Evolutionary conservation across 257 asterid genomes (phyloP).

Genomic region (Solanum microdontum): DNA sequence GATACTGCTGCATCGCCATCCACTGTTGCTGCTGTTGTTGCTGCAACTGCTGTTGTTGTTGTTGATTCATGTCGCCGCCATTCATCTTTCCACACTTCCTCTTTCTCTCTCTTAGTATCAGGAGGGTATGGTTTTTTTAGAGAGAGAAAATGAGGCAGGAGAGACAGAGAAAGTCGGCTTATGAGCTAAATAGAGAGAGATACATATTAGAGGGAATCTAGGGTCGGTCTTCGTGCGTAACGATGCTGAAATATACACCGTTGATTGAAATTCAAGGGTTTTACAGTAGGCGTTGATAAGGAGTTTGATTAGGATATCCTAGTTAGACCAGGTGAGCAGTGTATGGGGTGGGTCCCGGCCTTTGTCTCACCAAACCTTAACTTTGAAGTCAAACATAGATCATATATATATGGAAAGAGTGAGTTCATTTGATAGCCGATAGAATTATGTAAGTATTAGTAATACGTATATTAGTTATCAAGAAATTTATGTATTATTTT

Average conservation of each 20-base stretch:
- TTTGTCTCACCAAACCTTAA: not conserved
- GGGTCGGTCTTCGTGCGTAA: not conserved
- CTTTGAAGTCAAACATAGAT: not conserved
- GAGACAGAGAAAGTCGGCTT: not conserved
- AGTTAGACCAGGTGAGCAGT: not conserved
- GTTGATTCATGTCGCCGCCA: conserved; percentile 1
- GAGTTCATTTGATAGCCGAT: not conserved
- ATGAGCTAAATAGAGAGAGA: not conserved
- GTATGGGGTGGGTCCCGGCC: not conserved
- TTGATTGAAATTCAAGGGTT: not conserved
- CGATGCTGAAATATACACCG: not conserved
- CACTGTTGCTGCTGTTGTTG: conserved; percentile 63
- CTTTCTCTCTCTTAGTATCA: not conserved
- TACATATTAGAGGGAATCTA: not conserved
- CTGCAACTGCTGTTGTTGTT: not conserved
- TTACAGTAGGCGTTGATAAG: not conserved
- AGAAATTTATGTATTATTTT: no score
- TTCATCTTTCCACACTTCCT: conserved; percentile 1
- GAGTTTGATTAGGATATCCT: not conserved
- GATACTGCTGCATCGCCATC: conserved; percentile 96
- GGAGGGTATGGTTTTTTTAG: not conserved
- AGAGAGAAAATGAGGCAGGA: not conserved
- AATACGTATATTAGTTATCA: no score
- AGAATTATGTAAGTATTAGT: no score
- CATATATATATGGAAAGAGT: not conserved